Base-by-base conservation (phyloP, 768 basidiomycete species). In the Lactarius sanguifluus region DNA sequence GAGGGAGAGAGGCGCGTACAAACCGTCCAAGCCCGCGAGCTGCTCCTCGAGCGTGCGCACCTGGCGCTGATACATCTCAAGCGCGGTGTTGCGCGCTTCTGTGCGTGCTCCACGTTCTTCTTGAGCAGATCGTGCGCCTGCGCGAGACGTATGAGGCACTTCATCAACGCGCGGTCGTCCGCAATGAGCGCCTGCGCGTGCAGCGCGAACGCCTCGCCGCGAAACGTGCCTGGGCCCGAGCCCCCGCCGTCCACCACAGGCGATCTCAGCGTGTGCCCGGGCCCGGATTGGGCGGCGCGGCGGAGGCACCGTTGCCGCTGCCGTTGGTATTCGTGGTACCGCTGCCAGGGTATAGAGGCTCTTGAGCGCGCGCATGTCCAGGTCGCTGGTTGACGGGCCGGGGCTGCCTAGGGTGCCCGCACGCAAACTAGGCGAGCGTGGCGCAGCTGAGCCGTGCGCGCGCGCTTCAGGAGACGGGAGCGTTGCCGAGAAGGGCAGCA, bases 61-160 rank as follows among this genome's bases (percentile, higher is more conserved):
- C 73, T 96, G 94, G 77, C 88, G 89, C 79, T 96, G 92, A 73
- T 97, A 96, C 20, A 89, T 94, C 79, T 94, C 92, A 50, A 97
- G 77, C 30, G 89, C 92, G 23, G 73, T 76, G 66, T 85, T 87
- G 92, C 91, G 34, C 96, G 82, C 76, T 93, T 94, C 81, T 95
- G 91, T 25, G 93, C 94, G 58, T 92, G 82, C 73, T 94, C 93
- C 23, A 94, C 93, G 73, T 94, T 95, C 78, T 89, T 91, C 83
- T 94, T 96, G 67, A 96, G 82, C 69, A 96, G 73, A 70, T 96
- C 94, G 66, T 96, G 90, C 59, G 94, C 92, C 76, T 92, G 89
- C 2, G 92, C 94, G 71, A 94, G 90, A 25, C 92, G 86, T 59
- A 93, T 79, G 45, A 95, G 78, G 38, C 94, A 83, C 76, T 94